Percentiles rank a stretch among this genome's conserved stretches.
Conservation (phyloP, 768 basidiomycete genomes). For the Russula compacta region DNA sequence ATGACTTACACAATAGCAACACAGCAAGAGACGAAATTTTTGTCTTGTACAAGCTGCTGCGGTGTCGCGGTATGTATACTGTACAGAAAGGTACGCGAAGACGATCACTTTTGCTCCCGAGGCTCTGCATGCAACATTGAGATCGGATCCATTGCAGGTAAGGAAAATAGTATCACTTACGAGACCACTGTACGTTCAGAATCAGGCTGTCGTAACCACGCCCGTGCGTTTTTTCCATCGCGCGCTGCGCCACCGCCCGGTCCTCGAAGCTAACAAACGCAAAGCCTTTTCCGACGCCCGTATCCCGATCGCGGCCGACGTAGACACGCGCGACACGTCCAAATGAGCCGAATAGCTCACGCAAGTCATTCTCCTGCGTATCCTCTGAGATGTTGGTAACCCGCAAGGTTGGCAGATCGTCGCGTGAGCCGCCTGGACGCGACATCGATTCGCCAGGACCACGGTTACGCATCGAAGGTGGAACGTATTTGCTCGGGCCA, state of each 20-base stretch:
- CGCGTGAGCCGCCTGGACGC: conserved; percentile 45
- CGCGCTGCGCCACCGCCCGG: conserved; percentile 65
- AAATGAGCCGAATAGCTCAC: conserved; percentile 83
- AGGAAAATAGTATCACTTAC: conserved; percentile 31
- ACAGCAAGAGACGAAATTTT: background rate
- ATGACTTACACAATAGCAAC: background rate
- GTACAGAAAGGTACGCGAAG: background rate
- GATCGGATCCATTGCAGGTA: background rate
- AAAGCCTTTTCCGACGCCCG: conserved; percentile 91
- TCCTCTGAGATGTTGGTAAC: conserved; percentile 97
- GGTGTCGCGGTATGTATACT: background rate
- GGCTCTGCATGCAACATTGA: conserved; percentile 26
- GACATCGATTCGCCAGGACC: conserved; percentile 21
- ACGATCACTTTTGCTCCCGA: conserved; percentile 27
- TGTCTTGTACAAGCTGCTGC: background rate
- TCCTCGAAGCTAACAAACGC: conserved; percentile 97
- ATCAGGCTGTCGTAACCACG: conserved; percentile 91
- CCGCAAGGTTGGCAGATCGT: conserved; percentile 92
- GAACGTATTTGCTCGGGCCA: conserved; percentile 21
- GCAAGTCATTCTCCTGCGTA: conserved; percentile 87
- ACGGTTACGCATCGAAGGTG: conserved; percentile 21
- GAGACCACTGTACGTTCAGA: conserved; percentile 56
- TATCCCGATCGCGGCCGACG: conserved; percentile 90
- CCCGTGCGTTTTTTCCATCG: conserved; percentile 88
- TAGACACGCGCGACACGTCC: conserved; percentile 85